A percentile compares a stretch with the other conserved stretches of the same genome.
Conservation (phyloP, 495 filamentous ascomycete genomes). For the Cercophora newfieldiana region DNA sequence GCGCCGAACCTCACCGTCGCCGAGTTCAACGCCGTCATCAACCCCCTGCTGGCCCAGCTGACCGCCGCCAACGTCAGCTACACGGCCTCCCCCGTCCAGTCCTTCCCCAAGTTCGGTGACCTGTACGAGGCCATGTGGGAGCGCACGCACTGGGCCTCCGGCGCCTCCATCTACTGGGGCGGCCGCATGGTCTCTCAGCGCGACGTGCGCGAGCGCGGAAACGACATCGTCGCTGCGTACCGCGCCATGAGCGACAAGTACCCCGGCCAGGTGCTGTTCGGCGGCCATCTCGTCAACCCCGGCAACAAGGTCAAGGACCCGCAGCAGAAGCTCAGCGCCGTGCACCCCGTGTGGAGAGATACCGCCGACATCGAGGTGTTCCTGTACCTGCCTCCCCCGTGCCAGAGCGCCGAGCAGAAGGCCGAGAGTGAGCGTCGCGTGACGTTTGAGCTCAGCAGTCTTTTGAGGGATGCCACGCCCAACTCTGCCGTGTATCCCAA, state of each 20-base stretch:
- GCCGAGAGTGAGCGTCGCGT: conserved; percentile 8
- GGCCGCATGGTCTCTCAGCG: conserved; percentile 17
- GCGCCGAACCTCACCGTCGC: conserved; percentile 30
- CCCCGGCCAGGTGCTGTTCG: conserved; percentile 17
- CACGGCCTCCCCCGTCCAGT: conserved; percentile 12
- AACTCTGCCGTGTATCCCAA: conserved; percentile 39
- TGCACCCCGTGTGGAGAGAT: conserved; percentile 52
- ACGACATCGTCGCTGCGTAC: conserved; percentile 30
- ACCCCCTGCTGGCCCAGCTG: conserved; percentile 36
- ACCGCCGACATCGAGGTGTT: conserved; percentile 17
- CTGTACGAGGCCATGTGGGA: conserved; percentile 17
- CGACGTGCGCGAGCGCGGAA: conserved; percentile 30
- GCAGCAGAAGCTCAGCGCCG: conserved; percentile 33
- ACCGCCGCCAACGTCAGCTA: conserved; percentile 29
- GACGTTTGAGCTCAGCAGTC: conserved; percentile 10
- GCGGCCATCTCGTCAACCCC: conserved; percentile 41
- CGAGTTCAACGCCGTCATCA: conserved; percentile 31
- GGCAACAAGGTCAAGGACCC: conserved; percentile 25
- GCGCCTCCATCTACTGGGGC: conserved; percentile 2
- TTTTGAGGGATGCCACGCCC: conserved; percentile 30
- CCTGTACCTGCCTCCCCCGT: conserved; percentile 15
- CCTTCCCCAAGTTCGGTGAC: conserved; percentile 14
- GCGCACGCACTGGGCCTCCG: background rate
- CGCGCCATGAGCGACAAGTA: conserved; percentile 23
- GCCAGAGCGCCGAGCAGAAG: conserved; percentile 8